Evolutionary conservation across 2,329 filamentous ascomycete genomes (phyloP), one percentile per base, ranked within the genome.

Genomic region (Nemania sp.): DNA sequence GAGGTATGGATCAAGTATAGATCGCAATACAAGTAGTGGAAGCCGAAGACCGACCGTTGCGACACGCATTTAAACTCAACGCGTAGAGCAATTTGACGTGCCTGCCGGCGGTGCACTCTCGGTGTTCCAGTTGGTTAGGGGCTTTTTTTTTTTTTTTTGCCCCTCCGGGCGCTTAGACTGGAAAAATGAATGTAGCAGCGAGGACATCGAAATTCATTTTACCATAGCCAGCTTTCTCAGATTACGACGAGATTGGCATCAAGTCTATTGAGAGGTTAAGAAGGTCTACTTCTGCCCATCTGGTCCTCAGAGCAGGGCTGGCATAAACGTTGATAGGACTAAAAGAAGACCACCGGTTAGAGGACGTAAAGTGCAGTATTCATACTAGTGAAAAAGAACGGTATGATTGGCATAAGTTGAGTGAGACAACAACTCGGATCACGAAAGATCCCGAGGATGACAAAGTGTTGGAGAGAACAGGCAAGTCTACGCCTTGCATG

Each of bases 71-170:
- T 20, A 22, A 31, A 33, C 39, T 49, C 42, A 46, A 56, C 49
- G 37, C 40, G 46, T 34, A 46, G 34, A 46, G 39, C 36, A 17
- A 33, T 44, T 24, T 30, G 33, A 42, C 26, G 30, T 54, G 50
- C 54, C 43, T 54, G 50, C 49, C 47, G 56, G 28, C 28, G 17
- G 8, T 47, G n/a, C n/a, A 41, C 52, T 43, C 40, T 59, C 50
- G 57, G 54, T 57, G 57, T 49, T 20, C 39, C 42, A 19, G n/a
- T 43, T 39, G 43, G 34, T 47, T 31, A 44, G 46, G 26, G n/a
- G n/a, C n/a, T n/a, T n/a, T n/a, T n/a, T n/a, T n/a, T n/a, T n/a
- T n/a, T n/a, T 9, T 33, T n/a, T 28, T 26, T 39, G 6, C 20
- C 39, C 19, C n/a, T 33, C 34, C 30, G n/a, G 37, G 43, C 33